A percentile compares a stretch with the other conserved stretches of the same genome.
phyloP scores from a whole-genome alignment of 805 yeast species.

The Zygoascus bituminiphila region DNA sequence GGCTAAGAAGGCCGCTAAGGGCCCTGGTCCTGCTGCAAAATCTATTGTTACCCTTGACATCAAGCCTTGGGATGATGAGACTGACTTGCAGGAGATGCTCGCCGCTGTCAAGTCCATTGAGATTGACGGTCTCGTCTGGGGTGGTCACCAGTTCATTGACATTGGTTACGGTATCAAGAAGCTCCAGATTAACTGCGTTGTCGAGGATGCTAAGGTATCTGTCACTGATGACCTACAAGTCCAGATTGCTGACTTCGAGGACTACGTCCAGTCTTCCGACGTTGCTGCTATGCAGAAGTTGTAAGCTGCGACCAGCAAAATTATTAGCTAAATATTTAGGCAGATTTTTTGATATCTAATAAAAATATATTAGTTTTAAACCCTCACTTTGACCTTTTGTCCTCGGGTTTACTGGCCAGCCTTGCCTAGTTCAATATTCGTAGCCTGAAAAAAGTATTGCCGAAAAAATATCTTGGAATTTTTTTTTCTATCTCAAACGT shows the following conservation, averaged over 20 bases:
- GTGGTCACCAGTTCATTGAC: conserved; percentile 93
- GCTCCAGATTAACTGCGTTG: conserved; percentile 96
- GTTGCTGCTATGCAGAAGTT: conserved; percentile 97
- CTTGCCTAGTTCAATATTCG: too few species aligned
- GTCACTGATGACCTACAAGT: conserved; percentile 63
- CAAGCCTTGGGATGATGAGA: conserved; percentile 99
- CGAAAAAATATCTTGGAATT: too few species aligned
- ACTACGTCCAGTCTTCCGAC: conserved; percentile 98
- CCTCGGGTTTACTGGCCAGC: too few species aligned
- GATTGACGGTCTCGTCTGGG: conserved; percentile 95
- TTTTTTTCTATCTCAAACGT: background rate
- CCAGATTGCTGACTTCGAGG: conserved; percentile 87
- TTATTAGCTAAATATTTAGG: background rate
- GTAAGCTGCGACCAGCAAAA: conserved; percentile 37
- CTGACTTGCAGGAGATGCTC: conserved; percentile 82
- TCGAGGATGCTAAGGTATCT: conserved; percentile 95
- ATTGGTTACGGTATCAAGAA: conserved; percentile 99
- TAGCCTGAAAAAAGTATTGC: too few species aligned
- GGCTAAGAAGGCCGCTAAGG: conserved; percentile 94
- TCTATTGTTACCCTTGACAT: conserved; percentile 94
- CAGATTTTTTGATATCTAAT: background rate
- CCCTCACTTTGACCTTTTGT: too few species aligned
- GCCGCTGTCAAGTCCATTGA: conserved; percentile 79
- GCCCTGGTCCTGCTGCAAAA: conserved; percentile 98
- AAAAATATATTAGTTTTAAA: background rate